These are phyloP conservation scores for Bisporella sp. DNA, from an alignment of 2,329 filamentous ascomycete genomes.

Conservation along the genomic window DNA sequence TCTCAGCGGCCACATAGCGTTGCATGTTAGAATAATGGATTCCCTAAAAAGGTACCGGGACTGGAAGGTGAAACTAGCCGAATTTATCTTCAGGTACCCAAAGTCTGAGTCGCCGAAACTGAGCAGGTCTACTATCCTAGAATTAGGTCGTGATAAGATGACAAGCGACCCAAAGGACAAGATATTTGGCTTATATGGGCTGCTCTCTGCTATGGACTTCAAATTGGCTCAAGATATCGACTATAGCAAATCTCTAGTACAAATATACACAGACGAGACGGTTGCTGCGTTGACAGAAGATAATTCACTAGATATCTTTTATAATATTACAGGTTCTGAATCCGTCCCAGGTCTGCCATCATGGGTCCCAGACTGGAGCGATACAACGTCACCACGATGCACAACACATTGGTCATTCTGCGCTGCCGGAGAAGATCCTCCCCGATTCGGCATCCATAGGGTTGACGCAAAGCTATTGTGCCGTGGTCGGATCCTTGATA, in stretches of 20 bases:
- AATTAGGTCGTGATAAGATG: not conserved
- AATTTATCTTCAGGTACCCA: not conserved
- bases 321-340: not conserved
- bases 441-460: not conserved
- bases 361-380: not conserved
- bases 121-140: not conserved
- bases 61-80: not conserved
- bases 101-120: not conserved
- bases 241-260: not conserved
- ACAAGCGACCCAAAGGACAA: constrained; percentile 4
- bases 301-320: not conserved
- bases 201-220: not conserved
- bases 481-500: not conserved
- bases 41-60: not conserved
- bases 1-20: not conserved
- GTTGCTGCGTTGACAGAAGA: not conserved
- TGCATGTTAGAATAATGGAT: not conserved
- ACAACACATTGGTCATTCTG: not conserved
- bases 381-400: not conserved
- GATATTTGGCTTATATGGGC: constrained; percentile 1
- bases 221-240: not conserved
- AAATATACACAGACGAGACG: not conserved
- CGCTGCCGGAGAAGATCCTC: not conserved
- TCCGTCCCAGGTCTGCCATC: not conserved
- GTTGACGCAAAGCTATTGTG: not conserved